Percentiles rank a stretch among this genome's conserved stretches.
phyloP scores from a whole-genome alignment of 352 stramenopile genomes.

The Phytopythium oedochilum region DNA sequence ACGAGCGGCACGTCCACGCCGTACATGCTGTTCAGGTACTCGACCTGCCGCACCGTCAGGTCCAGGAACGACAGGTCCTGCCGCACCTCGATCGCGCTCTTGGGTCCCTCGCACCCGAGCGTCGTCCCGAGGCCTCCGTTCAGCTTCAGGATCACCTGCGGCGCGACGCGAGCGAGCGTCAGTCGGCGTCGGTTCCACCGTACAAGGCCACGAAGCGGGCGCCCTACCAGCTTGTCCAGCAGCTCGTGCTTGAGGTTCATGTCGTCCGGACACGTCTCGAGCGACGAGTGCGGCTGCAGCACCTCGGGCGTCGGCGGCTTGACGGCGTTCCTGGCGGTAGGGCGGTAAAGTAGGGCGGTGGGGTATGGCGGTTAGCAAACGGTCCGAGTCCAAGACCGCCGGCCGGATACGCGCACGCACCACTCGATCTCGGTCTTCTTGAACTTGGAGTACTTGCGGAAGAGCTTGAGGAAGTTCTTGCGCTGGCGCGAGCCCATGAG shows the following conservation, averaged over 20 bases:
- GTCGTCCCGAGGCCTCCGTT: constrained; percentile 99
- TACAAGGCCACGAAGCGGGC: no score
- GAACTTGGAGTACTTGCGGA: constrained; percentile 85
- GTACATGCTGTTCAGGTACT: constrained; percentile 91
- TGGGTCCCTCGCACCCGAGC: constrained; percentile 94
- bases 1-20: constrained; percentile 97
- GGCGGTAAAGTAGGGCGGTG: background rate
- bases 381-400: no score
- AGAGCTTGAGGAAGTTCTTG: constrained; percentile 88
- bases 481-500: constrained; percentile 75
- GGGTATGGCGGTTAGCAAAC: no score
- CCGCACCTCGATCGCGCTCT: constrained; percentile 92
- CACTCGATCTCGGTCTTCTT: constrained; percentile 82
- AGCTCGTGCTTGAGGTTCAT: constrained; percentile 92
- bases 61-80: constrained; percentile 97
- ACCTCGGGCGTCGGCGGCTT: constrained; percentile 71
- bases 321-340: constrained; percentile 56
- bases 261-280: constrained; percentile 89
- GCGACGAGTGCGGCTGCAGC: constrained; percentile 61
- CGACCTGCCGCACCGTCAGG: constrained; percentile 98
- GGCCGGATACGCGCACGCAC: constrained; percentile 14
- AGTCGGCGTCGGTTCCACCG: no score
- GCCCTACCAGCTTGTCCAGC: constrained; percentile 91
- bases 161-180: background rate
- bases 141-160: constrained; percentile 93